Conservation (phyloP, 768 basidiomycete species). For the Suillus sp. region DNA sequence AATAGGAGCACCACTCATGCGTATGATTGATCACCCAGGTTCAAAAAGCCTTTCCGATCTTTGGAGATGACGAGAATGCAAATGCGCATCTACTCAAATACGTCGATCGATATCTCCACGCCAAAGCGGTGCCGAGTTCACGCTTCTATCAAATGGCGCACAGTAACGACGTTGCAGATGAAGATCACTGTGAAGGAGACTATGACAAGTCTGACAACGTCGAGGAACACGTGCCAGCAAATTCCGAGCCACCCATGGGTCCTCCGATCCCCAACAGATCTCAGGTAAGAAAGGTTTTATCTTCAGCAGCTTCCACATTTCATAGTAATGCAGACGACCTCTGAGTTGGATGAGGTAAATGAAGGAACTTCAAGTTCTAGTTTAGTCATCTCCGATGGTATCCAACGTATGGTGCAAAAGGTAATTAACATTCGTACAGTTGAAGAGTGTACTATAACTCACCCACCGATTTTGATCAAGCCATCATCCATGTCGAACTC, state of each 20-base stretch:
- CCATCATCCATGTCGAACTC: not conserved
- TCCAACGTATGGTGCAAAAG: not conserved
- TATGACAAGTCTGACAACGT: not conserved
- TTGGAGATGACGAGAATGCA: not conserved
- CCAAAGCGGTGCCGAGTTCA: slow-evolving; percentile 5
- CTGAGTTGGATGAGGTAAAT: not conserved
- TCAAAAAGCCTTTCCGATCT: not conserved
- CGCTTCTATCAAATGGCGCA: not conserved
- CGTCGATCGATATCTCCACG: not conserved
- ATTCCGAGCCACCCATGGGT: not conserved
- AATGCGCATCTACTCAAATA: not conserved
- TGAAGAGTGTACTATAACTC: not conserved
- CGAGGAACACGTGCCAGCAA: too few relatives aligned
- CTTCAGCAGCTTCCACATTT: not conserved
- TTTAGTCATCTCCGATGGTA: not conserved
- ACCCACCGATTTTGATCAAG: not conserved
- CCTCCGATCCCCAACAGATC: not conserved
- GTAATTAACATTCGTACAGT: not conserved
- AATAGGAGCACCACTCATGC: not conserved
- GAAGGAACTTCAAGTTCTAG: not conserved
- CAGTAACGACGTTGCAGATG: too few relatives aligned
- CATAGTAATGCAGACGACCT: not conserved
- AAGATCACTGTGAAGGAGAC: not conserved
- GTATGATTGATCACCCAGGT: not conserved
- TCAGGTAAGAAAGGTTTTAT: not conserved